These are phyloP conservation scores for Phialophora tarda DNA, from an alignment of 2,329 filamentous ascomycete species.

Conservation along the genomic window DNA sequence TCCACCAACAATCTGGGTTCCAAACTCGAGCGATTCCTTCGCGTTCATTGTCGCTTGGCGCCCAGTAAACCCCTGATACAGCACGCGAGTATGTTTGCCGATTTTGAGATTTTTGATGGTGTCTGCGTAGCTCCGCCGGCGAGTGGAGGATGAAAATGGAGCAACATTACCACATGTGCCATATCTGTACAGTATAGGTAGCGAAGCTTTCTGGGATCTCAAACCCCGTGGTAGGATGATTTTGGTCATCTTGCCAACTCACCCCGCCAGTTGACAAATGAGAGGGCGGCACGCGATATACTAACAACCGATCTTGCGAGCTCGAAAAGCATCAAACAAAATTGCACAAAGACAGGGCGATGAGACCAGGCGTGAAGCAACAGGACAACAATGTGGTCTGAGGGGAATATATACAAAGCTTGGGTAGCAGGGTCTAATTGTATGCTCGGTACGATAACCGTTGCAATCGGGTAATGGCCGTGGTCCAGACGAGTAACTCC, in stretches of 20 bases:
- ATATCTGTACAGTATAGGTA: slow-evolving; percentile 24
- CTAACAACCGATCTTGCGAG: not conserved
- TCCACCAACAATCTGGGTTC: slow-evolving; percentile 79
- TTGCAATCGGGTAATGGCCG: slow-evolving; percentile 7
- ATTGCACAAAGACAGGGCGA: not conserved
- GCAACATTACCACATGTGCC: slow-evolving; percentile 32
- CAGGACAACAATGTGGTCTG: not conserved
- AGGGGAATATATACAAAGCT: slow-evolving; percentile 24
- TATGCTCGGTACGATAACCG: slow-evolving; percentile 19
- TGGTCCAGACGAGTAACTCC: slow-evolving; percentile 11
- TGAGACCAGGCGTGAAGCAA: not conserved
- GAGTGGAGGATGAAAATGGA: slow-evolving; percentile 35
- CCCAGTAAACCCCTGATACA: slow-evolving; percentile 75
- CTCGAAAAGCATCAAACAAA: not conserved
- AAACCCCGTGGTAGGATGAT: slow-evolving; percentile 29
- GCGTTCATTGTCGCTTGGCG: slow-evolving; percentile 74
- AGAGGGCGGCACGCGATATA: not conserved
- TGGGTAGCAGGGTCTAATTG: not conserved
- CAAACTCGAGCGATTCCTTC: slow-evolving; percentile 75
- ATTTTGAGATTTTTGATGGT: slow-evolving; percentile 71
- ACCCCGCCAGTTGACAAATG: not conserved
- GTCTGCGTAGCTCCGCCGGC: slow-evolving; percentile 56
- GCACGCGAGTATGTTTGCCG: slow-evolving; percentile 67
- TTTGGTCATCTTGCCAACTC: slow-evolving; percentile 25
- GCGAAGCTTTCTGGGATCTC: slow-evolving; percentile 27